Percentiles rank a stretch among this genome's conserved stretches.
Evolutionary conservation across 164 flowering plant species (phyloP).

Genomic region (Magnolia officinalis): DNA sequence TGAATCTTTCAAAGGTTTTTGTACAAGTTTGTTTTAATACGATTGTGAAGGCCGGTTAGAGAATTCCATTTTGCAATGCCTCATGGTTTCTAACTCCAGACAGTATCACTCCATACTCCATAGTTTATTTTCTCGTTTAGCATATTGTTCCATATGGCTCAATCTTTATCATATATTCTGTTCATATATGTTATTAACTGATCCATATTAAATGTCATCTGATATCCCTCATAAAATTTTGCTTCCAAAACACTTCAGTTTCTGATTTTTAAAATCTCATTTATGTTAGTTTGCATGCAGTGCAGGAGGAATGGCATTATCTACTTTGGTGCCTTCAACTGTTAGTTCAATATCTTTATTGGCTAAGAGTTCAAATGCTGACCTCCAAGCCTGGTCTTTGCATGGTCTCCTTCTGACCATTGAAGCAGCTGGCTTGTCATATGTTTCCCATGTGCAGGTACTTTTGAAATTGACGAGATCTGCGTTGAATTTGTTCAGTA

Average conservation of each 20-base stretch:
- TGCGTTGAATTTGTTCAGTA: neutral
- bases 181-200: too few species aligned
- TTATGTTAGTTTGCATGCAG: slow-evolving; percentile 45
- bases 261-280: slow-evolving; percentile 7
- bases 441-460: slow-evolving; percentile 96
- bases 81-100: too few species aligned
- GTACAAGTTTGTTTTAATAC: too few species aligned
- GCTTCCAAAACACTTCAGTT: neutral
- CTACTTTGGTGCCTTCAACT: slow-evolving; percentile 87
- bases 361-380: slow-evolving; percentile 64
- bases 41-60: too few species aligned
- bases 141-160: too few species aligned
- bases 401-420: slow-evolving; percentile 94
- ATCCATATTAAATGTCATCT: neutral
- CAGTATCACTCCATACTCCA: too few species aligned
- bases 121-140: too few species aligned
- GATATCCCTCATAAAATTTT: neutral
- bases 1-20: too few species aligned
- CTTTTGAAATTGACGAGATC: neutral
- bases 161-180: too few species aligned
- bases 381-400: slow-evolving; percentile 85
- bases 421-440: slow-evolving; percentile 96
- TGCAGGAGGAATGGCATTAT: slow-evolving; percentile 99
- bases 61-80: too few species aligned
- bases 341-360: slow-evolving; percentile 71